phyloP scores from a whole-genome alignment of 1,284 basidiomycete species.

The Chondrostereum purpureum region DNA sequence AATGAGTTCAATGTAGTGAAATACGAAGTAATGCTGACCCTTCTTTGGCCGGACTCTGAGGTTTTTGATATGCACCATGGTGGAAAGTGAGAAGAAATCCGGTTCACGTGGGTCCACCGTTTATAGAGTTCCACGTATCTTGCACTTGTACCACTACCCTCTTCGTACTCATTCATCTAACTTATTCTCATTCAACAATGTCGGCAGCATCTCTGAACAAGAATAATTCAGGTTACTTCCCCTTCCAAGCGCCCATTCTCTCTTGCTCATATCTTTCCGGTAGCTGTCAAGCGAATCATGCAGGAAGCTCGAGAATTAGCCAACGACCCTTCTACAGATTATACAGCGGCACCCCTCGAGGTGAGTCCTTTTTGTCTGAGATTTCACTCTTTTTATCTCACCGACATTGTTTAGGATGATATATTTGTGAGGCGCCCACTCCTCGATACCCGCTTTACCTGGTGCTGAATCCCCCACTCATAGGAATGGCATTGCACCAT shows the following conservation, averaged over 20 bases:
- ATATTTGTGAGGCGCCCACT: slow-evolving; percentile 58
- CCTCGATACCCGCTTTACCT: slow-evolving; percentile 3
- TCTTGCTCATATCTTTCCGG: slow-evolving; percentile 3
- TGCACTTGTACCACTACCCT: too few relatives aligned
- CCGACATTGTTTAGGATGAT: slow-evolving; percentile 49
- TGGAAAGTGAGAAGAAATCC: slow-evolving; percentile 13
- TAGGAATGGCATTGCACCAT: slow-evolving; percentile 99
- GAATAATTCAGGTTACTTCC: slow-evolving; percentile 70
- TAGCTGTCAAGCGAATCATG: slow-evolving; percentile 93
- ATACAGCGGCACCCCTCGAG: slow-evolving; percentile 83
- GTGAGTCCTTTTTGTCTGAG: slow-evolving; percentile 34
- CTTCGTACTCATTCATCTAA: neutral
- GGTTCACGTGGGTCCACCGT: slow-evolving; percentile 5
- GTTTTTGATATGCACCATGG: slow-evolving; percentile 66
- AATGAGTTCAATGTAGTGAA: slow-evolving; percentile 6
- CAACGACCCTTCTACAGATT: slow-evolving; percentile 76
- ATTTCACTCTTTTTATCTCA: slow-evolving; percentile 13
- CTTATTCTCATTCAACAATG: slow-evolving; percentile 1
- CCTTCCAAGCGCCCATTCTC: neutral
- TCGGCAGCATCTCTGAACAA: slow-evolving; percentile 58
- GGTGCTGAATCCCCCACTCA: slow-evolving; percentile 20
- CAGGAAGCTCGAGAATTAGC: slow-evolving; percentile 89
- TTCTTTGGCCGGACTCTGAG: slow-evolving; percentile 79
- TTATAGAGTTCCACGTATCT: too few relatives aligned
- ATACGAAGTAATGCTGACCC: slow-evolving; percentile 33